Evolutionary conservation across 345 rosid genomes (phyloP).

Genomic region (Eucalyptus paniculata): DNA sequence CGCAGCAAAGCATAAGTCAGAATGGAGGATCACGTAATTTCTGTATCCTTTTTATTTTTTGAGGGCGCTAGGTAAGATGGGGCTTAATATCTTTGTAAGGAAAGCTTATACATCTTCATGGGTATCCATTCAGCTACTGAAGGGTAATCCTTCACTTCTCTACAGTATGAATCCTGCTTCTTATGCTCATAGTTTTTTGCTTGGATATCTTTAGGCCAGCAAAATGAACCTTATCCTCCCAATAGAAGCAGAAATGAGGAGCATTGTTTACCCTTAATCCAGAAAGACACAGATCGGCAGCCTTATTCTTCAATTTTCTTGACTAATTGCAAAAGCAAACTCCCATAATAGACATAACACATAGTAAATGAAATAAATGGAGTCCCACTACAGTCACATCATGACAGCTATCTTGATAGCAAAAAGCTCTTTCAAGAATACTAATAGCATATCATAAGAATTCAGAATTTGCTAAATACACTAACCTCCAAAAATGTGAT

Average conservation of each 20-base stretch:
- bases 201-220: neutral
- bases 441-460: neutral
- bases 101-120: neutral
- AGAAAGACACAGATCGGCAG: neutral
- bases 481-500: conserved; percentile 90
- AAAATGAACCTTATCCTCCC: neutral
- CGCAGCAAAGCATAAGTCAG: neutral
- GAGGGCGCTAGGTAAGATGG: neutral
- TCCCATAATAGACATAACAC: neutral
- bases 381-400: neutral
- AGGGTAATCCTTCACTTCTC: neutral
- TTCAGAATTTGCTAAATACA: neutral
- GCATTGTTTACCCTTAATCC: neutral
- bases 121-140: neutral
- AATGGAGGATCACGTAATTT: neutral
- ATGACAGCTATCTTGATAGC: neutral
- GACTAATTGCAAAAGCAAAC: neutral
- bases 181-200: neutral
- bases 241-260: neutral
- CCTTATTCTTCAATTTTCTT: neutral
- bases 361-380: neutral
- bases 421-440: neutral
- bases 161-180: neutral
- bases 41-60: neutral
- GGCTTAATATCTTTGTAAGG: neutral